These are phyloP conservation scores for Cryphonectria parasitica DNA, from an alignment of 2,329 filamentous ascomycete species.

Conservation along the genomic window DNA sequence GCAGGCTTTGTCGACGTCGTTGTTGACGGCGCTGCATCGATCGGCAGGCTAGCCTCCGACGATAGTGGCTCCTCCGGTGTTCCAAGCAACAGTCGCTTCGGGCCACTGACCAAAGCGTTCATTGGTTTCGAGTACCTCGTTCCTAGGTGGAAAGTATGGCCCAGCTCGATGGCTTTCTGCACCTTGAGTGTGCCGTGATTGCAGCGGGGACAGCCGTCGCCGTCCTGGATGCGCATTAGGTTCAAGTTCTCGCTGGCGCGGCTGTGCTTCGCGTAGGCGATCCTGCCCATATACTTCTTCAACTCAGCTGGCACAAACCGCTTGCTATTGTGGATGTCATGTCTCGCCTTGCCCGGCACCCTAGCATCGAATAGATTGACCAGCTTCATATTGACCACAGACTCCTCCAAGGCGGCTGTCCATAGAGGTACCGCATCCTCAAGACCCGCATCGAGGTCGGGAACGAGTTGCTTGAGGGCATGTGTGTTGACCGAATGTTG, in stretches of 20 bases:
- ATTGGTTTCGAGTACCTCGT: conserved; percentile 84
- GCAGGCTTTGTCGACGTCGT: conserved; percentile 25
- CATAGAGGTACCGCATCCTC: conserved; percentile 61
- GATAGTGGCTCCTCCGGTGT: neutral
- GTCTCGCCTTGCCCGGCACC: conserved; percentile 30
- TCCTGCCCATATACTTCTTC: neutral
- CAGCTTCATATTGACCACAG: conserved; percentile 26
- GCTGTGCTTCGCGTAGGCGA: conserved; percentile 33
- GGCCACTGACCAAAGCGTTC: conserved; percentile 61
- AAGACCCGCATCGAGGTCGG: conserved; percentile 73
- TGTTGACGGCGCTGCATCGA: neutral
- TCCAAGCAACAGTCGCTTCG: conserved; percentile 33
- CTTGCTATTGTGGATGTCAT: conserved; percentile 3
- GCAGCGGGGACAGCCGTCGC: conserved; percentile 77
- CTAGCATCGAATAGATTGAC: conserved; percentile 46
- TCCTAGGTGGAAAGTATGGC: conserved; percentile 93
- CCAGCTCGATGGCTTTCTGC: conserved; percentile 81
- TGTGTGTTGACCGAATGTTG: conserved; percentile 50
- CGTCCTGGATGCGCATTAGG: conserved; percentile 66
- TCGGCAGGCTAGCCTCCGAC: neutral
- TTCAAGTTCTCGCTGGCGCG: conserved; percentile 49
- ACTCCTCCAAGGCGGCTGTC: conserved; percentile 45
- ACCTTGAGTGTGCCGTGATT: conserved; percentile 62
- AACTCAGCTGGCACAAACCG: conserved; percentile 2
- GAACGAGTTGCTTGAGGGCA: conserved; percentile 67